Conservation (phyloP, 2,329 filamentous ascomycete genomes). For the Tolypocladium tundrense region DNA sequence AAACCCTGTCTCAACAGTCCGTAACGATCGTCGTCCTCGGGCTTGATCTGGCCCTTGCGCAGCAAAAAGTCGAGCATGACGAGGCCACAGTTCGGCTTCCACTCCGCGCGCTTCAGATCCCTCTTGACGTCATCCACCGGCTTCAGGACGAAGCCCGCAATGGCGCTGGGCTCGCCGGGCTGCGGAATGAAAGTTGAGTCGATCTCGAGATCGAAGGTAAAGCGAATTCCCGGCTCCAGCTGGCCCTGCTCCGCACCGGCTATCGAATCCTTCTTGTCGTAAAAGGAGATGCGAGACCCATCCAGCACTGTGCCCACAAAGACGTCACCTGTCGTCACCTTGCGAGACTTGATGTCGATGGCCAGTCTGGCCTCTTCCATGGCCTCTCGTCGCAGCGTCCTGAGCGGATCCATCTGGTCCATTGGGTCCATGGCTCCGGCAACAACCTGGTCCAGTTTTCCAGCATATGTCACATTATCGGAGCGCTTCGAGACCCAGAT, state of each 20-base stretch:
- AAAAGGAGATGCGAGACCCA: conserved; percentile 20
- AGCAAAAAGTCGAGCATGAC: conserved; percentile 28
- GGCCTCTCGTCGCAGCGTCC: conserved; percentile 21
- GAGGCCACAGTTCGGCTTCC: conserved; percentile 30
- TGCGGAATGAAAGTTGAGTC: conserved; percentile 11
- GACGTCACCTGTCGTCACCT: conserved; percentile 7
- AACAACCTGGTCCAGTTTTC: conserved; percentile 26
- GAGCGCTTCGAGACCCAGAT: conserved; percentile 25
- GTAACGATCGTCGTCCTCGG: conserved; percentile 12
- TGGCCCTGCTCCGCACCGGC: conserved; percentile 21
- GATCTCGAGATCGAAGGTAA: conserved; percentile 24
- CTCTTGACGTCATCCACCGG: conserved; percentile 18
- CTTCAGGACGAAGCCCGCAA: conserved; percentile 17
- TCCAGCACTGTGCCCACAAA: conserved; percentile 13
- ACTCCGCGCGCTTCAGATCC: conserved; percentile 13
- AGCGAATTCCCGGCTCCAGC: conserved; percentile 26
- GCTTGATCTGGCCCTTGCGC: conserved; percentile 16
- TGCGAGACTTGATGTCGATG: conserved; percentile 12
- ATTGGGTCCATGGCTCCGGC: conserved; percentile 22
- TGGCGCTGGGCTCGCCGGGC: conserved; percentile 14
- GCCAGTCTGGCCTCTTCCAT: conserved; percentile 21
- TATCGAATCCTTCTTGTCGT: conserved; percentile 19
- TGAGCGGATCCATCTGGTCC: conserved; percentile 15
- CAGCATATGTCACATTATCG: conserved; percentile 18
- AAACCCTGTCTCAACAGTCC: conserved; percentile 11